A percentile compares a stretch with the other conserved stretches of the same genome.
These are phyloP conservation scores for Mycocentrospora acerina DNA, from an alignment of 2,329 filamentous ascomycete genomes.

Conservation along the genomic window DNA sequence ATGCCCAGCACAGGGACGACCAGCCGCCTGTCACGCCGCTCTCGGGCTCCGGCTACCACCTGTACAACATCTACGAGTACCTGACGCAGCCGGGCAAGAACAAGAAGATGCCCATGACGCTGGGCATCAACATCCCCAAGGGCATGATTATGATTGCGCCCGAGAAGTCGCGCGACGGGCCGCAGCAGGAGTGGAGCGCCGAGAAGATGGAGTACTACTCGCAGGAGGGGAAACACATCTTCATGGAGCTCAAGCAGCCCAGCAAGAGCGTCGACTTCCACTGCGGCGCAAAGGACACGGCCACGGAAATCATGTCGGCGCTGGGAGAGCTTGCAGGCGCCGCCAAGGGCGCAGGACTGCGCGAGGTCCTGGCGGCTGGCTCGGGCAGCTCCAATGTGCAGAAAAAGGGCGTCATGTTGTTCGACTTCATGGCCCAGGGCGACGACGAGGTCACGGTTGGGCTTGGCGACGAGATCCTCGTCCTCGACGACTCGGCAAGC, in stretches of 20 bases:
- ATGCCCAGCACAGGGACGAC: conserved; percentile 43
- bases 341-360: conserved; percentile 76
- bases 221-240: conserved; percentile 96
- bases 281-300: conserved; percentile 94
- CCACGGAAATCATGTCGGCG: conserved; percentile 84
- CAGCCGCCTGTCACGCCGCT: conserved; percentile 30
- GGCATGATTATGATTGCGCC: conserved; percentile 89
- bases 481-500: conserved; percentile 87
- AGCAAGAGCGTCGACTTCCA: conserved; percentile 97
- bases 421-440: conserved; percentile 95
- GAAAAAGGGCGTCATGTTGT: conserved; percentile 84
- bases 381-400: conserved; percentile 61
- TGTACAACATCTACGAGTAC: conserved; percentile 98
- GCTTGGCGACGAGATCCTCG: conserved; percentile 83
- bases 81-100: conserved; percentile 94
- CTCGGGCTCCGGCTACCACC: conserved; percentile 79
- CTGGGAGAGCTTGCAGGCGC: conserved; percentile 88
- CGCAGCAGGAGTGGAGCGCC: conserved; percentile 88
- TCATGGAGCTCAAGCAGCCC: conserved; percentile 86
- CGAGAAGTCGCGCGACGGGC: conserved; percentile 78
- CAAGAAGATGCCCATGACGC: conserved; percentile 96
- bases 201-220: conserved; percentile 98
- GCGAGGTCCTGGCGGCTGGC: conserved; percentile 82
- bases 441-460: conserved; percentile 94
- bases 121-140: conserved; percentile 89